phyloP scores from a whole-genome alignment of 257 asterid genomes.

The Petunia axillaris region DNA sequence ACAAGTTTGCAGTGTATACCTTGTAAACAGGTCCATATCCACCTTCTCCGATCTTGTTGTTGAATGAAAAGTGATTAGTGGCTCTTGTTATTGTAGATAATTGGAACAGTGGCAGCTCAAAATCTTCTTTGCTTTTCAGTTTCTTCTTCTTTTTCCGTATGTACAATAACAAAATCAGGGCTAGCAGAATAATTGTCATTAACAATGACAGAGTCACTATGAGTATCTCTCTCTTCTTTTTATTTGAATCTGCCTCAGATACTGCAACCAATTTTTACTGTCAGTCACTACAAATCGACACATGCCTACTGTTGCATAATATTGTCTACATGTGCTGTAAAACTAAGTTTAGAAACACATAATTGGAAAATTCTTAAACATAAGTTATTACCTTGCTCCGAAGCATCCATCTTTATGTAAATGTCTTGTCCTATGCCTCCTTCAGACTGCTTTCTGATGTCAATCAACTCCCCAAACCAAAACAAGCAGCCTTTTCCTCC shows the following conservation, averaged over 20 bases:
- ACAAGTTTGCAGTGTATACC: conserved; percentile 26
- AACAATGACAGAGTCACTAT: background rate
- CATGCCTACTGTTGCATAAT: too few species aligned
- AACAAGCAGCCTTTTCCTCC: conserved; percentile 40
- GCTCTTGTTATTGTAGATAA: conserved; percentile 32
- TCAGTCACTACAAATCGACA: too few species aligned
- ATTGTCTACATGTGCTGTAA: too few species aligned
- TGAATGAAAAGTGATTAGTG: conserved; percentile 27
- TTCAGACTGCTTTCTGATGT: conserved; percentile 28
- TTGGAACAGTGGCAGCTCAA: conserved; percentile 37
- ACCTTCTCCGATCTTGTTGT: conserved; percentile 35
- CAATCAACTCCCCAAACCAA: conserved; percentile 35
- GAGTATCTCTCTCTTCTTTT: background rate
- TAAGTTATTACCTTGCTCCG: conserved; percentile 30
- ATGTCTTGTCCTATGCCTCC: conserved; percentile 26
- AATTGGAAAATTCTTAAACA: background rate
- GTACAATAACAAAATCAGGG: background rate
- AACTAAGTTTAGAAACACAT: too few species aligned
- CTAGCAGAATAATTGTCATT: background rate
- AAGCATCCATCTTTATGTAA: conserved; percentile 34
- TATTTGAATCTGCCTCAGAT: background rate
- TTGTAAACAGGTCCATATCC: conserved; percentile 45
- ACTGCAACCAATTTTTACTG: too few species aligned
- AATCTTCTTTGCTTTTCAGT: conserved; percentile 10
- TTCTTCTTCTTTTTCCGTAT: conserved; percentile 15